These are phyloP conservation scores for Candida gorgasii DNA, from an alignment of 805 yeast species.

Conservation along the genomic window DNA sequence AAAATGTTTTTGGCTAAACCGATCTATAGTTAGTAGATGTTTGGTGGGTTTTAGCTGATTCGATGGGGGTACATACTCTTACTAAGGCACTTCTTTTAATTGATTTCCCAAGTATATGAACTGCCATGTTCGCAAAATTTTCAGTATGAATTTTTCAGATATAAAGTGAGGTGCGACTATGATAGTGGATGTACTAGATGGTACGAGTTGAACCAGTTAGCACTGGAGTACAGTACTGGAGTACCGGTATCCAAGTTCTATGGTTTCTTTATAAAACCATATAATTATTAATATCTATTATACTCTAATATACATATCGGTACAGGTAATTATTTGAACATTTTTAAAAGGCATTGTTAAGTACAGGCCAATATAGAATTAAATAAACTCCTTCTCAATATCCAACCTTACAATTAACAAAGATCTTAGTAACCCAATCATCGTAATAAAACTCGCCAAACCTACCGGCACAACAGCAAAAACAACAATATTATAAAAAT, in stretches of 20 bases:
- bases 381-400: slow-evolving; percentile 29
- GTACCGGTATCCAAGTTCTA: too few species aligned
- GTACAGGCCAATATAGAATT: too few species aligned
- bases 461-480: slow-evolving; percentile 99
- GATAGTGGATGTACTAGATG: too few species aligned
- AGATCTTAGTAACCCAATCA: slow-evolving; percentile 79
- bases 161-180: not conserved
- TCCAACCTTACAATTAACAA: slow-evolving; percentile 75
- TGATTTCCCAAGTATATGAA: slow-evolving; percentile 46
- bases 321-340: too few species aligned
- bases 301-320: too few species aligned
- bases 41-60: too few species aligned
- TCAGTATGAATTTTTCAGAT: slow-evolving; percentile 7
- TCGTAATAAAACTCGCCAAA: slow-evolving; percentile 86
- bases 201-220: too few species aligned
- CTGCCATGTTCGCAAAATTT: slow-evolving; percentile 32
- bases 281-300: too few species aligned
- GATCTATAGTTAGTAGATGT: slow-evolving; percentile 26
- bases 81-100: slow-evolving; percentile 45
- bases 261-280: too few species aligned
- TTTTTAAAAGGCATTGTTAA: not conserved
- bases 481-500: slow-evolving; percentile 84
- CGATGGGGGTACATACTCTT: slow-evolving; percentile 30
- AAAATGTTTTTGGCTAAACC: slow-evolving; percentile 82
- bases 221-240: not conserved